Conservation (phyloP, 2,329 filamentous ascomycete genomes). For the Talaromyces funiculosus region DNA sequence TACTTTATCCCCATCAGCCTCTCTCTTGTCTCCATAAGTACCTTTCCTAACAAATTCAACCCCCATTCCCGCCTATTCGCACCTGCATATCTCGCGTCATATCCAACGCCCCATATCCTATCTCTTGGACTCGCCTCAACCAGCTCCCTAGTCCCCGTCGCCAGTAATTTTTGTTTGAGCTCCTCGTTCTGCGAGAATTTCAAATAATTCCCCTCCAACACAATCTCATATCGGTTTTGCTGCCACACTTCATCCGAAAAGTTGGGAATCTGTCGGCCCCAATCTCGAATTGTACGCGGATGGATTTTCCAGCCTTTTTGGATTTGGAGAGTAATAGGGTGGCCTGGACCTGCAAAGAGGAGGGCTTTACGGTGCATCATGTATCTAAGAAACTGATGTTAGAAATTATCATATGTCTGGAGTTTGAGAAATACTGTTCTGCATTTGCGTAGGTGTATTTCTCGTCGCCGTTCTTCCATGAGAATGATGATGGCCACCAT, state of each 20-base stretch:
- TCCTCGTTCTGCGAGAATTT: constrained; percentile 30
- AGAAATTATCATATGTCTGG: background rate
- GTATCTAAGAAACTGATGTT: constrained; percentile 15
- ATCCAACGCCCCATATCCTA: constrained; percentile 32
- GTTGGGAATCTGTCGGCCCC: constrained; percentile 29
- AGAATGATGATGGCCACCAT: constrained; percentile 20
- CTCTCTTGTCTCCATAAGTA: constrained; percentile 29
- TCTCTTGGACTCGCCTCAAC: constrained; percentile 34
- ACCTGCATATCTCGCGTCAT: constrained; percentile 25
- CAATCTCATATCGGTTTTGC: constrained; percentile 22
- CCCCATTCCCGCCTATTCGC: constrained; percentile 26
- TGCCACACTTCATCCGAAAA: constrained; percentile 28
- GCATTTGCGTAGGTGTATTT: constrained; percentile 17
- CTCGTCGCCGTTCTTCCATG: constrained; percentile 11
- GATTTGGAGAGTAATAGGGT: background rate
- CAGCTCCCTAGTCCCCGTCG: constrained; percentile 25
- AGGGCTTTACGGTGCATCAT: constrained; percentile 36
- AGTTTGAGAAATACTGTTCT: constrained; percentile 1
- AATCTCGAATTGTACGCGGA: constrained; percentile 18
- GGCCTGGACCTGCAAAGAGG: constrained; percentile 19
- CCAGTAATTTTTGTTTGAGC: constrained; percentile 23
- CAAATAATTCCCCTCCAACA: constrained; percentile 27
- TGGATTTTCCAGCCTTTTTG: constrained; percentile 10
- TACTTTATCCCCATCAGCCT: constrained; percentile 18
- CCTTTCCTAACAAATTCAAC: constrained; percentile 29